Conservation (phyloP, 2,329 filamentous ascomycete species). For the Albophoma yamanashiensis region DNA sequence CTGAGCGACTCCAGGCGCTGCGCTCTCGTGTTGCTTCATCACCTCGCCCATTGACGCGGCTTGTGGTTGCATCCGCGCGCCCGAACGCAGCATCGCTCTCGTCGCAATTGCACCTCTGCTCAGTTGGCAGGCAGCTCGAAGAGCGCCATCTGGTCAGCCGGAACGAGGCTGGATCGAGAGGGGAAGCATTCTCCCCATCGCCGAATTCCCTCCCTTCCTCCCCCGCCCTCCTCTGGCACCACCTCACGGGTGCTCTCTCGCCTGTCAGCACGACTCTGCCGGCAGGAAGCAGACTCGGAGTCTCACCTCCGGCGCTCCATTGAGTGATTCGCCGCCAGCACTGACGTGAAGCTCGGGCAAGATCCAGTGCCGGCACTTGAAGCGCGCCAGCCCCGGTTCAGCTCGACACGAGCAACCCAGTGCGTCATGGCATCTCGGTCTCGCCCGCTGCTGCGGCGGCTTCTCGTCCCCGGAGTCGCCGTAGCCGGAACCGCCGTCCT, state of each 20-base stretch:
- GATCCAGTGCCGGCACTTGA: background rate
- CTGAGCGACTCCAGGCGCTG: too few relatives aligned
- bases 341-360: background rate
- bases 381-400: background rate
- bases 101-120: background rate
- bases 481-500: constrained; percentile 31
- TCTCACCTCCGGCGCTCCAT: background rate
- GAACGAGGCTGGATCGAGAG: background rate
- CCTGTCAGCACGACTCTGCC: background rate
- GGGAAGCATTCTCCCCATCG: background rate
- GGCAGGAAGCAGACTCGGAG: background rate
- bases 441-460: constrained; percentile 25
- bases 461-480: constrained; percentile 31
- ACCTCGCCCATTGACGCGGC: background rate
- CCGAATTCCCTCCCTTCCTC: background rate
- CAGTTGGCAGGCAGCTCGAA: background rate
- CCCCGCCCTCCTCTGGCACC: background rate
- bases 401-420: background rate
- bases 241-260: background rate
- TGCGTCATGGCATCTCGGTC: background rate
- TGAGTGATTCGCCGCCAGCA: background rate
- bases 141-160: background rate
- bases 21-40: too few relatives aligned
- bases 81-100: background rate
- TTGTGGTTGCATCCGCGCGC: background rate